Evolutionary conservation across 257 asterid genomes (phyloP), one percentile per base, ranked within the genome.

Genomic region (Orobanche coerulescens): DNA sequence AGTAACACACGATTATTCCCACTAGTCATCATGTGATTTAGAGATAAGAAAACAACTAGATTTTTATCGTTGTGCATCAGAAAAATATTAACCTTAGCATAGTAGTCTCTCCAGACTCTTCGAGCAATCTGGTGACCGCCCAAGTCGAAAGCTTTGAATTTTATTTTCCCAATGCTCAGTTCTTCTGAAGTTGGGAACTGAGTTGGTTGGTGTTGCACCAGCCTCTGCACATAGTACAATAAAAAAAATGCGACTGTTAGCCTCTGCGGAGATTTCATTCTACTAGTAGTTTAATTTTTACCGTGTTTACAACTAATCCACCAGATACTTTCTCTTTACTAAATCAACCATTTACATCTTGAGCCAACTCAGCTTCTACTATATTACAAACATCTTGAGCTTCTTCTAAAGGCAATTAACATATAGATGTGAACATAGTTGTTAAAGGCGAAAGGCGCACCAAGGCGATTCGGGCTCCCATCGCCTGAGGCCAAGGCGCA

Each of bases 91-190:
- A 72, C 81, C 81, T 69, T 57, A 30, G 78, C 82, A 66, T 76
- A 76, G 24, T 73, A 76, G 64, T 76, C 82, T 56, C 57, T 72
- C 78, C 78, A 76, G 65, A 78, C 78, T 62, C 83, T 67, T 5
- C 80, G 66, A 13, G 83, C 83, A n/a, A 78, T 78, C 47, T 66
- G 73, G 39, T 78, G 83, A 16, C 83, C 78, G 1, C 83, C 81
- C 68, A 78, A 72, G 68, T 78, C 83, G 60, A 75, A 71, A 5
- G 81, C 76, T 37, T 71, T 78, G 64, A 75, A 71, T 42, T 71
- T 78, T 3, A 78, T 75, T 6, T 57, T 65, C 24, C 76, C 83
- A 44, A 78, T 78, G 47, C 81, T 74, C 50, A 74, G 68, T 56
- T 78, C 83, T 68, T 74, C 78, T 6, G 78, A 78, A 11, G 78